Evolutionary conservation across 129 eudicot genomes (phyloP).

Genomic region (Tagetes erecta): DNA sequence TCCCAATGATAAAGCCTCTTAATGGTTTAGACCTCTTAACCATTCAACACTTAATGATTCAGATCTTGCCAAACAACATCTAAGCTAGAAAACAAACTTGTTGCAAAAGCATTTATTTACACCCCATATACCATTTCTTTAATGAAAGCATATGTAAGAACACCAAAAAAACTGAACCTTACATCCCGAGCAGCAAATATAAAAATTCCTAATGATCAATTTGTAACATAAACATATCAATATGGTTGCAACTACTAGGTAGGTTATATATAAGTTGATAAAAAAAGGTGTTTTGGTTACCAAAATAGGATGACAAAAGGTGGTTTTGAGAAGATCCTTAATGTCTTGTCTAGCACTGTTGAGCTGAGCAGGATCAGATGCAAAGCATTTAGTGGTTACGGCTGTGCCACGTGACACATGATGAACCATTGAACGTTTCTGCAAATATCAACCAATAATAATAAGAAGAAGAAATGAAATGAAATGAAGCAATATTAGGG

Average conservation of each 20-base stretch:
- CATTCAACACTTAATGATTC: not conserved
- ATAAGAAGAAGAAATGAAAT: not conserved
- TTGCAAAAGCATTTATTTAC: not conserved
- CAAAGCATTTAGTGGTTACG: constrained; percentile 52
- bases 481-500: constrained; percentile 32
- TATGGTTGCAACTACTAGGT: constrained; percentile 15
- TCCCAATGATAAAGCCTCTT: too few species aligned
- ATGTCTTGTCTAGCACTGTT: constrained; percentile 85
- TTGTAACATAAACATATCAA: not conserved
- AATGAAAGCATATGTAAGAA: constrained; percentile 1
- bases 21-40: too few species aligned
- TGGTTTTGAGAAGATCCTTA: constrained; percentile 66
- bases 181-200: not conserved
- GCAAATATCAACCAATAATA: constrained; percentile 9
- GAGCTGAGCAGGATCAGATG: constrained; percentile 68
- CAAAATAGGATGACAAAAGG: constrained; percentile 85
- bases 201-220: not conserved
- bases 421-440: constrained; percentile 33
- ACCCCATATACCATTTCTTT: not conserved
- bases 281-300: constrained; percentile 27
- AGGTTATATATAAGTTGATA: not conserved
- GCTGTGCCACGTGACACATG: constrained; percentile 38
- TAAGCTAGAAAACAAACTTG: not conserved
- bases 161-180: not conserved
- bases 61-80: constrained; percentile 11